Conservation (phyloP, 2,329 filamentous ascomycete species). For the Atkinsonella hypoxylon region DNA sequence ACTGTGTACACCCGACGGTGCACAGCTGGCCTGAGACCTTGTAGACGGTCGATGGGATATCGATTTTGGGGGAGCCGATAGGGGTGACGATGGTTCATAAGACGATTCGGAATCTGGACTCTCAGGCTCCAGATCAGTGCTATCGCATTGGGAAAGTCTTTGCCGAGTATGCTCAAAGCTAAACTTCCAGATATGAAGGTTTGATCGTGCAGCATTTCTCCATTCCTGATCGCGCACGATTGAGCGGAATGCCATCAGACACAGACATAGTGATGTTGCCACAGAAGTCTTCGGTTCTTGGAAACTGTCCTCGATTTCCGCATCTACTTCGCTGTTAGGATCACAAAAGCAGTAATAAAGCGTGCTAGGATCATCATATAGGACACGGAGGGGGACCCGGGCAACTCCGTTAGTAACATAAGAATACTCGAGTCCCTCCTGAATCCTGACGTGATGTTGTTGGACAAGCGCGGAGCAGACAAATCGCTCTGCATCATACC, state of each 20-base stretch:
- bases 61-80: neutral
- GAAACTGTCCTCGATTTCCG: neutral
- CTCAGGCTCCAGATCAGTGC: neutral
- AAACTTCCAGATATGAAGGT: neutral
- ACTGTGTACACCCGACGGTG: neutral
- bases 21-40: neutral
- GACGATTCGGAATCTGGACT: neutral
- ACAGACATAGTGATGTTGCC: neutral
- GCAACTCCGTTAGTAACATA: conserved; percentile 3
- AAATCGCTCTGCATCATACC: conserved; percentile 1
- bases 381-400: neutral
- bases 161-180: neutral
- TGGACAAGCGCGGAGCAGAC: conserved; percentile 5
- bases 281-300: neutral
- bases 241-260: neutral
- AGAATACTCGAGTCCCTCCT: conserved; percentile 1
- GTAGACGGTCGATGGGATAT: neutral
- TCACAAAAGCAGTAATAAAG: neutral
- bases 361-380: neutral
- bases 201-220: neutral
- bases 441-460: conserved; percentile 6
- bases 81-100: neutral
- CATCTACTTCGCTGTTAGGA: neutral
- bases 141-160: neutral
- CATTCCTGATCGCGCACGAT: neutral